Conservation (phyloP, 768 basidiomycete species). For the Amanita exitialis region DNA sequence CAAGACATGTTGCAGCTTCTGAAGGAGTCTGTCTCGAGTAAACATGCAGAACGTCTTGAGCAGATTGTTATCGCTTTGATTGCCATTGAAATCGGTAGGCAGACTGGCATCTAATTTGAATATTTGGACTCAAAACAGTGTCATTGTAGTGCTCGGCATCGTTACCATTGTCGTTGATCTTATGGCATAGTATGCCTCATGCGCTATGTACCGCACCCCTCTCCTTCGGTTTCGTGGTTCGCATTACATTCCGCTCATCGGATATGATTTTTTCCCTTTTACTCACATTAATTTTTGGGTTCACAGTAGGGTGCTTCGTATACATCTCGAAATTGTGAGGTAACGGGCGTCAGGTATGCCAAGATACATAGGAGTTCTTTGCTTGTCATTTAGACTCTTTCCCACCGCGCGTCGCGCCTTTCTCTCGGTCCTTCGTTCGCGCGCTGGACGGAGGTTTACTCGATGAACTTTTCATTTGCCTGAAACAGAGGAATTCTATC, state of each 20-base stretch:
- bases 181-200: conserved; percentile 28
- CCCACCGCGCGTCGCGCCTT: conserved; percentile 9
- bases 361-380: background rate
- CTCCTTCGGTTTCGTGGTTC: background rate
- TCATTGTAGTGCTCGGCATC: conserved; percentile 65
- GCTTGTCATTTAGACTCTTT: conserved; percentile 12
- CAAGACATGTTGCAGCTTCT: conserved; percentile 95
- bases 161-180: conserved; percentile 86
- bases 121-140: background rate
- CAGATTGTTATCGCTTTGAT: conserved; percentile 90
- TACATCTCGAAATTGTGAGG: background rate
- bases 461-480: conserved; percentile 46
- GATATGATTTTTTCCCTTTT: background rate
- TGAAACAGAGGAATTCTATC: conserved; percentile 93
- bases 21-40: conserved; percentile 89
- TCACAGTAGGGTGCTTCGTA: background rate
- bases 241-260: background rate
- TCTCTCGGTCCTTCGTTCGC: conserved; percentile 12
- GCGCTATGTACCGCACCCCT: background rate
- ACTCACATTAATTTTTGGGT: background rate
- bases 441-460: conserved; percentile 11
- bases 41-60: conserved; percentile 85
- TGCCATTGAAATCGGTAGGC: conserved; percentile 73
- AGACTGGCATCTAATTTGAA: conserved; percentile 1
- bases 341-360: background rate